A percentile compares a stretch with the other conserved stretches of the same genome.
Evolutionary conservation across 2,329 filamentous ascomycete genomes (phyloP).

Genomic region (Fusarium domesticum): DNA sequence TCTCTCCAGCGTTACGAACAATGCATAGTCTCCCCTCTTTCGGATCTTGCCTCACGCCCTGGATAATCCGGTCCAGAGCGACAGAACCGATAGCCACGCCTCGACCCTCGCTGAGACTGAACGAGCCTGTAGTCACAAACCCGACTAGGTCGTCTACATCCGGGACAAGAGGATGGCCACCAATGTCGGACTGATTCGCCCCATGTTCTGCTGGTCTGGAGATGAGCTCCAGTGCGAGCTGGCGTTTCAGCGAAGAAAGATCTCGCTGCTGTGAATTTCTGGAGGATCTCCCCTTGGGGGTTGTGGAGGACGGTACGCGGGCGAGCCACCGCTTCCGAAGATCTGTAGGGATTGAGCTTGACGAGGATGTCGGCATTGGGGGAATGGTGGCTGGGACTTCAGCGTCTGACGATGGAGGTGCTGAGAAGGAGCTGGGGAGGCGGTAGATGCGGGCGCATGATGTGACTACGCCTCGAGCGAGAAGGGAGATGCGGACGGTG

Average conservation of each 20-base stretch:
- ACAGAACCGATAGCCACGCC: slow-evolving; percentile 75
- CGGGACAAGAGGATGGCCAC: slow-evolving; percentile 66
- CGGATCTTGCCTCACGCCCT: slow-evolving; percentile 28
- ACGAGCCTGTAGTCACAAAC: slow-evolving; percentile 85
- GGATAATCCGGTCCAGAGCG: slow-evolving; percentile 55
- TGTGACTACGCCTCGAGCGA: slow-evolving; percentile 66
- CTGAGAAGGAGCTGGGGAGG: slow-evolving; percentile 49
- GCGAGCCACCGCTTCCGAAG: slow-evolving; percentile 72
- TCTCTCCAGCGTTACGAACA: slow-evolving; percentile 76
- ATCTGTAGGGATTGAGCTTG: slow-evolving; percentile 38
- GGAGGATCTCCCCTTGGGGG: slow-evolving; percentile 7
- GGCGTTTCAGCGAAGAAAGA: slow-evolving; percentile 40
- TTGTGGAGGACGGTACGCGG: slow-evolving; percentile 37
- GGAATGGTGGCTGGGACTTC: slow-evolving; percentile 48
- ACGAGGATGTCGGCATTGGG: slow-evolving; percentile 13
- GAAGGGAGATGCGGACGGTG: slow-evolving; percentile 64
- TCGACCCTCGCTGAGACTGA: slow-evolving; percentile 71
- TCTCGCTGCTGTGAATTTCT: slow-evolving; percentile 23
- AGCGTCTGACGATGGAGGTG: slow-evolving; percentile 32
- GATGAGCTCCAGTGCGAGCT: slow-evolving; percentile 49
- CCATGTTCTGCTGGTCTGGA: slow-evolving; percentile 34
- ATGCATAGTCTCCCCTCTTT: slow-evolving; percentile 65
- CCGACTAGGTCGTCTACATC: slow-evolving; percentile 74
- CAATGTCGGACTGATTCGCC: slow-evolving; percentile 39
- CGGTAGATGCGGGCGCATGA: slow-evolving; percentile 82